Evolutionary conservation across 177 flowering plant species (phyloP).

Genomic region (Vitis hybrid): DNA sequence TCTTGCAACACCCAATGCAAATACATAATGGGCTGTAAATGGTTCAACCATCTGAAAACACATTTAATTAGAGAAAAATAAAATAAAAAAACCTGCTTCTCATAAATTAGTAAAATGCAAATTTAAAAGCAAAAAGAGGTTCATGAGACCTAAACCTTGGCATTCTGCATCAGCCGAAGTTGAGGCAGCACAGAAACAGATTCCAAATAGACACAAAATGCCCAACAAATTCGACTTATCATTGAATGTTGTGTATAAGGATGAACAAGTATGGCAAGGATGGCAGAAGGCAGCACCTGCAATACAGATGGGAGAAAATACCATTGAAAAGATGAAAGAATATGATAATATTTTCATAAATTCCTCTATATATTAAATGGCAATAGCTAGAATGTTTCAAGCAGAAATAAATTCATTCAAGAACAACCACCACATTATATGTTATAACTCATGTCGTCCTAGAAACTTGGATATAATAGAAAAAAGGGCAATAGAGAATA

Average conservation of each 20-base stretch:
- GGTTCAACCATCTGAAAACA: slow-evolving; percentile 72
- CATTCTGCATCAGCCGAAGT: slow-evolving; percentile 76
- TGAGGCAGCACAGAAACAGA: slow-evolving; percentile 85
- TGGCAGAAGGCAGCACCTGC: slow-evolving; percentile 52
- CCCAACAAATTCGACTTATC: slow-evolving; percentile 46
- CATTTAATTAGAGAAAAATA: not conserved
- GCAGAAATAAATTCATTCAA: not conserved
- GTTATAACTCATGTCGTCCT: too few relatives aligned
- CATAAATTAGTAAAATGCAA: not conserved
- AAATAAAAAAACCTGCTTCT: not conserved
- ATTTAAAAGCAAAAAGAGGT: too few relatives aligned
- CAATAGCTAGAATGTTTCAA: too few relatives aligned
- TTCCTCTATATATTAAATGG: too few relatives aligned
- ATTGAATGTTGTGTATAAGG: slow-evolving; percentile 27
- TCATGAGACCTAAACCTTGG: slow-evolving; percentile 50
- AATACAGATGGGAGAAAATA: slow-evolving; percentile 2
- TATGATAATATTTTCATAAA: not conserved
- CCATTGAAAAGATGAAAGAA: too few relatives aligned
- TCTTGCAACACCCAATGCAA: slow-evolving; percentile 77
- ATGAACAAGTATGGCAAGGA: slow-evolving; percentile 43
- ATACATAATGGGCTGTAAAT: slow-evolving; percentile 73
- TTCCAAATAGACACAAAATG: slow-evolving; percentile 65
- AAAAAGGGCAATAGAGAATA: too few relatives aligned
- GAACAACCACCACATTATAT: not conserved
- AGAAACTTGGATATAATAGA: too few relatives aligned